These are phyloP conservation scores for Nicotiana benthamiana DNA, from an alignment of 257 asterid species.

Conservation along the genomic window DNA sequence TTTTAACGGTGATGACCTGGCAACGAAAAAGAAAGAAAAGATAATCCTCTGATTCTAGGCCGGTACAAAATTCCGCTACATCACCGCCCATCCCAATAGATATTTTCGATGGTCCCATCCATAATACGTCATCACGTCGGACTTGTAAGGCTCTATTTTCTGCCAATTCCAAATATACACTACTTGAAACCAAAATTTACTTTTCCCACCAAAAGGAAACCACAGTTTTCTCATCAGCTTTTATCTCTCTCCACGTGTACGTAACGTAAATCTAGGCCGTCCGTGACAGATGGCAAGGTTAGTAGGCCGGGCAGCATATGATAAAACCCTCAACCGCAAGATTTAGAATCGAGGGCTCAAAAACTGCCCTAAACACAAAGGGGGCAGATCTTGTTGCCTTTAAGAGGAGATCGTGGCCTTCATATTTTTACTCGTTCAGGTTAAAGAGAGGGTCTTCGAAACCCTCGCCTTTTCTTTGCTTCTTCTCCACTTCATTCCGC, in stretches of 20 bases:
- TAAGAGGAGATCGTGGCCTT: constrained; percentile 14
- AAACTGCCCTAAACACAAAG: constrained; percentile 23
- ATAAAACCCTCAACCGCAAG: constrained; percentile 3
- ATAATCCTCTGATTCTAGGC: neutral
- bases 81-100: neutral
- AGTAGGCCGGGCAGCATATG: constrained; percentile 14
- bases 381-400: constrained; percentile 27
- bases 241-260: constrained; percentile 13
- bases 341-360: constrained; percentile 10
- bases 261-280: constrained; percentile 20
- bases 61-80: neutral
- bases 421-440: neutral
- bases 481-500: neutral
- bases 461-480: constrained; percentile 5
- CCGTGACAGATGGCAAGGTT: constrained; percentile 18
- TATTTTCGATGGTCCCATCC: constrained; percentile 1
- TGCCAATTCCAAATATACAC: too few species aligned
- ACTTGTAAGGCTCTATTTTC: neutral
- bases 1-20: neutral
- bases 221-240: neutral
- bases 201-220: constrained; percentile 11
- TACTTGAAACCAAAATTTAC: neutral
- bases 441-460: constrained; percentile 16
- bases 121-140: neutral
- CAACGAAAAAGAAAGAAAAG: neutral